Base-by-base conservation (phyloP, 2,329 filamentous ascomycete species). In the Pseudocercospora fuligena region DNA sequence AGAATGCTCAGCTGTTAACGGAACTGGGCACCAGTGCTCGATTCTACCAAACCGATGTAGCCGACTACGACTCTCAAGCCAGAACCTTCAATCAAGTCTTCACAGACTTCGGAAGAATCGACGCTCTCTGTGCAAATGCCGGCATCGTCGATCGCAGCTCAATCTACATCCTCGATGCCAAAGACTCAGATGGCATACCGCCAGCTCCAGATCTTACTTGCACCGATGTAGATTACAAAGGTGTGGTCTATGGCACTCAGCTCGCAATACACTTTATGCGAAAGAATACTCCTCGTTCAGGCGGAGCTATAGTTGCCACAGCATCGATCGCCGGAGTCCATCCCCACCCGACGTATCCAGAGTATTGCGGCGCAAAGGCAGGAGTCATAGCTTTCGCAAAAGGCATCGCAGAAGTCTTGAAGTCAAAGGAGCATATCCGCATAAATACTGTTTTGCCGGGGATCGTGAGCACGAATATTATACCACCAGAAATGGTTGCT, bases 191-290 rank as follows among this genome's bases (percentile, higher is more conserved):
- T 21, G 58, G 59, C 27, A 61, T 69, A 23, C 61, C 67, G n/a
- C 61, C 61, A n/a, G 65, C 57, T 11, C 67, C 67, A 56, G 62
- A 67, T 49, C 31, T 61, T 31, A 58, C n/a, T 4, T 66, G 64
- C 36, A 69, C 67, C 6, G 67, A 69, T 60, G 67, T 67, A 8
- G 60, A 69, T 56, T 67, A 65, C 49, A 69, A 69, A 46, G 67
- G 67, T 33, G 61, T 69, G 1, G 21, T 66, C n/a, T 70, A 70
- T 58, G 69, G 69, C 11, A 70, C 66, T 3, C 61, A 67, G 47
- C 63, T 68, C 8, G 65, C 69, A 8, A 66, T 63, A 6, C 69
- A 70, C 40, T 70, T 70, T 56, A 71, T 71, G 69, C 60, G 67
- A 31, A 58, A 70, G 33, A 70, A 71, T 51, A 29, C 63, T 16